phyloP scores from a whole-genome alignment of 2,329 filamentous ascomycete species.

The Zasmidium cellare region DNA sequence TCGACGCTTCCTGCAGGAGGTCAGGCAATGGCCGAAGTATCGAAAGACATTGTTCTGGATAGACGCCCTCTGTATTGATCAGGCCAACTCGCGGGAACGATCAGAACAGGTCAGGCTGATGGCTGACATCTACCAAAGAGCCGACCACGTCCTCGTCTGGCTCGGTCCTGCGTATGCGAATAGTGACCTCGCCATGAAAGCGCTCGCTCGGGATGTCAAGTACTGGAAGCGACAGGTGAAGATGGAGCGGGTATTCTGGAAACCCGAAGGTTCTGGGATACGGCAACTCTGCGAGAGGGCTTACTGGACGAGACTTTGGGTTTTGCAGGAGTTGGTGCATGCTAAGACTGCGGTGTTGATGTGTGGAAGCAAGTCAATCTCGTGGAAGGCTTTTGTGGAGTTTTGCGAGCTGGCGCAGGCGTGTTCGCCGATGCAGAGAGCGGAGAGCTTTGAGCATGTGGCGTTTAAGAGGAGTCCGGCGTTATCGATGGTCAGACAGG shows the following conservation, averaged over 20 bases:
- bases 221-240: not conserved
- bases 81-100: slow-evolving; percentile 13
- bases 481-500: slow-evolving; percentile 3
- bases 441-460: not conserved
- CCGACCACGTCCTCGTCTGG: slow-evolving; percentile 11
- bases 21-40: not conserved
- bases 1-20: slow-evolving; percentile 11
- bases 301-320: slow-evolving; percentile 14
- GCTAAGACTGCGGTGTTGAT: slow-evolving; percentile 1
- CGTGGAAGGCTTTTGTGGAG: not conserved
- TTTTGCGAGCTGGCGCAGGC: not conserved
- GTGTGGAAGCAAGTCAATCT: slow-evolving; percentile 4
- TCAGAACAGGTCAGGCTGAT: slow-evolving; percentile 14
- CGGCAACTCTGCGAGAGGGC: slow-evolving; percentile 2
- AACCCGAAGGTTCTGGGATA: not conserved
- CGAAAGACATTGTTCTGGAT: slow-evolving; percentile 7
- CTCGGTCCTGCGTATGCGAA: slow-evolving; percentile 8
- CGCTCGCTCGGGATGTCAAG: not conserved
- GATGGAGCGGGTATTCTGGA: slow-evolving; percentile 3
- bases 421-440: not conserved
- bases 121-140: slow-evolving; percentile 11
- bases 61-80: slow-evolving; percentile 21
- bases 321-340: slow-evolving; percentile 9
- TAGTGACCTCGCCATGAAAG: slow-evolving; percentile 11
- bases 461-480: slow-evolving; percentile 1